Conservation (phyloP, 768 basidiomycete species). For the Termitomyces sp. region DNA sequence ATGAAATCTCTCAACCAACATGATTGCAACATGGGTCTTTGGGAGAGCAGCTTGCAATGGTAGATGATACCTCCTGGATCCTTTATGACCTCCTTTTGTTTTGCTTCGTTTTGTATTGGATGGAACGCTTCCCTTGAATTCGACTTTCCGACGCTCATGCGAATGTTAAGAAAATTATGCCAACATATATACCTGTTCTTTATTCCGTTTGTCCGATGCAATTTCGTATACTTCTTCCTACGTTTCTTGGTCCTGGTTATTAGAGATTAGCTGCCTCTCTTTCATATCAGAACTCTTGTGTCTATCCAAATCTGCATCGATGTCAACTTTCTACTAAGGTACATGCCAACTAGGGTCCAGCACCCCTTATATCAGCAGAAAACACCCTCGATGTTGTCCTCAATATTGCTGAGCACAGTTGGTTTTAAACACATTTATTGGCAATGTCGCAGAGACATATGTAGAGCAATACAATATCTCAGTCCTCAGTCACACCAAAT, state of each 20-base stretch:
- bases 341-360: no score
- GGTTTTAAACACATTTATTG: no score
- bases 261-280: background rate
- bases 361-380: no score
- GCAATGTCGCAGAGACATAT: no score
- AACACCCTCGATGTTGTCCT: no score
- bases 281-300: conserved; percentile 2
- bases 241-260: conserved; percentile 14
- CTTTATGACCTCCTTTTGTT: background rate
- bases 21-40: conserved; percentile 75
- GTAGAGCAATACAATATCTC: no score
- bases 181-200: conserved; percentile 11
- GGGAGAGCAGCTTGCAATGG: conserved; percentile 86
- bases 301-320: background rate
- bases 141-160: background rate
- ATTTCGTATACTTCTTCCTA: conserved; percentile 7
- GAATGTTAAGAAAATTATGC: conserved; percentile 4
- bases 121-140: background rate
- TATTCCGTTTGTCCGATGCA: conserved; percentile 1
- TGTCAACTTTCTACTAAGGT: background rate
- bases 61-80: conserved; percentile 24
- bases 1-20: conserved; percentile 49
- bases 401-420: no score
- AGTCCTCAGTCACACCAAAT: no score
- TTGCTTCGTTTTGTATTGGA: background rate